Base-by-base conservation (phyloP, 176 grass and related monocot genomes). In the Themeda triandra region DNA sequence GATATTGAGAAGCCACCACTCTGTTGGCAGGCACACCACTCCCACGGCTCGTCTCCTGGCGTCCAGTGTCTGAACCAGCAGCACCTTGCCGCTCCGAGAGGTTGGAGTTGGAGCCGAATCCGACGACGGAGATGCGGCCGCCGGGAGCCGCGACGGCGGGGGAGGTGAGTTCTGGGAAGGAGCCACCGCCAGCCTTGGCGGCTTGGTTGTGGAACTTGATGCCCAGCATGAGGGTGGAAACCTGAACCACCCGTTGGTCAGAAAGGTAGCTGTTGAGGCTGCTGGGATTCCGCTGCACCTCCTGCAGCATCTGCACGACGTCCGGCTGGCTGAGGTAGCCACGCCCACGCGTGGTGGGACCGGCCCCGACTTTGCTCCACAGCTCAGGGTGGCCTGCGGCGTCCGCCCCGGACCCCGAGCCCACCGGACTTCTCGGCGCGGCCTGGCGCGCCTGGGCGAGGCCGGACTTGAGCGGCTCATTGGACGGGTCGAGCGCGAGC, bases 191-290 rank as follows among this genome's bases (percentile, higher is more conserved):
- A 35, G 36, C 36, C 36, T 37, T 37, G 5, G 36, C 36, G 36
- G 36, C 36, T 35, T n/a, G n/a, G n/a, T n/a, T n/a, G n/a, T 80
- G 90, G 89, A 95, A 75, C 74, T 92, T 98, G 58, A 98, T 88
- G 76, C 91, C 91, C 71, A 98, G 93, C 80, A 96, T 86, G 73
- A 98, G 91, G 9, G 89, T 88, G 10, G 96, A 88, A 77, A 92
- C 93, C 78, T 98, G 91, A 89, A 98, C 91, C 96, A 98, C 96
- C 21, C 96, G 90, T 23, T 80, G 93, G 49, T 98, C 96, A 10
- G 88, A 86, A 0, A 98, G 91, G 69, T 96, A 91, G 78, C 42
- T 86, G 53, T 92, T 96, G 15, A 98, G 80, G 60, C 64, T 96
- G 79, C 91, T 89, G 19, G 96, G 96, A n/a, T 98, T 96, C 48